A percentile compares a stretch with the other conserved stretches of the same genome.
Conservation (phyloP, 2,329 filamentous ascomycete species). For the Tothia fuscella region DNA sequence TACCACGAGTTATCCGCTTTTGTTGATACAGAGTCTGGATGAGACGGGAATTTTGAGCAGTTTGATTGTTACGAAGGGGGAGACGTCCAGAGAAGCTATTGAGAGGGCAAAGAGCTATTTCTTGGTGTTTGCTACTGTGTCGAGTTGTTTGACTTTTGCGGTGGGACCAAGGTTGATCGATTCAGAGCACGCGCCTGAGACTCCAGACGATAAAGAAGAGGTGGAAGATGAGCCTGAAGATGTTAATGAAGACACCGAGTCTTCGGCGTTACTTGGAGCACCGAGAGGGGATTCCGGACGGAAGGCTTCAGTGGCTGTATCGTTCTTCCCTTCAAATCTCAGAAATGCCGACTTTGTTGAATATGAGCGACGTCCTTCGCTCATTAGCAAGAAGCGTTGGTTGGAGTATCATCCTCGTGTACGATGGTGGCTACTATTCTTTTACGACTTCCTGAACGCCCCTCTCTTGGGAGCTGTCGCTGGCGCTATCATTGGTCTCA, state of each 20-base stretch:
- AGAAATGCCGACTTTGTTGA: conserved; percentile 10
- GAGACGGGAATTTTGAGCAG: conserved; percentile 38
- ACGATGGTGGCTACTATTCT: conserved; percentile 29
- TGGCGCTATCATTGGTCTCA: conserved; percentile 48
- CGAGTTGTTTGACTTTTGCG: conserved; percentile 11
- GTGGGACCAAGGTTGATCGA: conserved; percentile 11
- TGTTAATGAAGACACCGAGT: conserved; percentile 16
- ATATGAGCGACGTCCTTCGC: conserved; percentile 16
- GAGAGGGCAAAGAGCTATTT: conserved; percentile 12
- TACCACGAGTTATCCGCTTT: conserved; percentile 41
- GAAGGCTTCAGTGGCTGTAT: conserved; percentile 12
- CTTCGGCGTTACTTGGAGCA: conserved; percentile 12
- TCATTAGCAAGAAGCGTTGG: conserved; percentile 18
- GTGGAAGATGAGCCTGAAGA: conserved; percentile 4
- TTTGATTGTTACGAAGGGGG: conserved; percentile 6
- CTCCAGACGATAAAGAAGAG: conserved; percentile 12
- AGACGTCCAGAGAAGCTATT: conserved; percentile 4
- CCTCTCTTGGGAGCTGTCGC: conserved; percentile 48
- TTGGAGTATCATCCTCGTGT: conserved; percentile 23
- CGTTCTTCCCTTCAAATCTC: conserved; percentile 22
- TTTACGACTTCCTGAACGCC: conserved; percentile 46
- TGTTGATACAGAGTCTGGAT: conserved; percentile 40
- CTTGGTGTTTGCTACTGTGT: conserved; percentile 10
- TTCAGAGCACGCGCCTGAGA: conserved; percentile 20
- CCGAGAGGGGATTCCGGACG: conserved; percentile 1